phyloP scores from a whole-genome alignment of 1,284 basidiomycete genomes.

The Ustilago vetiveriae region DNA sequence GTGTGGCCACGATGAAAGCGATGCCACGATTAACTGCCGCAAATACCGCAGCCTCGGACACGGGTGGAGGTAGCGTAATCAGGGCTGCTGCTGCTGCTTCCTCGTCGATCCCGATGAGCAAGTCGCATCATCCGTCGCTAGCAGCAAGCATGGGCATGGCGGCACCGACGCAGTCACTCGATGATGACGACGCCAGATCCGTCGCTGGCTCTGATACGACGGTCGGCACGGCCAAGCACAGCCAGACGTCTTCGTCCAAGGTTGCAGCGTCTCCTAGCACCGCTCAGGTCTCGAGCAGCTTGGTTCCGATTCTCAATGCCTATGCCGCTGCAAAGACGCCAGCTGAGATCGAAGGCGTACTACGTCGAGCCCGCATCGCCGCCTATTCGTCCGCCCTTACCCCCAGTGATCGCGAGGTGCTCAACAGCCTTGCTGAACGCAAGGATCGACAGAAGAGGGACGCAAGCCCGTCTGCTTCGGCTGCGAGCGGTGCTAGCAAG shows the following conservation, averaged over 20 bases:
- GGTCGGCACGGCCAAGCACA: constrained; percentile 18
- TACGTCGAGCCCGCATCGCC: constrained; percentile 55
- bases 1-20: constrained; percentile 42
- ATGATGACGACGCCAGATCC: constrained; percentile 41
- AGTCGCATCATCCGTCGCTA: constrained; percentile 52
- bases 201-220: constrained; percentile 39
- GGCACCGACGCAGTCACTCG: constrained; percentile 6
- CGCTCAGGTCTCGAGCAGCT: constrained; percentile 33
- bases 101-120: constrained; percentile 44
- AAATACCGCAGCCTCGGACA: constrained; percentile 13
- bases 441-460: constrained; percentile 42
- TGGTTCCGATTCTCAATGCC: constrained; percentile 58
- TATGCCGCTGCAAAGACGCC: constrained; percentile 63
- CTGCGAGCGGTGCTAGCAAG: constrained; percentile 2
- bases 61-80: constrained; percentile 18
- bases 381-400: constrained; percentile 53
- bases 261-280: constrained; percentile 27
- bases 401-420: constrained; percentile 53
- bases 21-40: constrained; percentile 10
- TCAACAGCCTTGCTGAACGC: constrained; percentile 45
- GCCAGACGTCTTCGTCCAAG: constrained; percentile 18
- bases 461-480: constrained; percentile 8
- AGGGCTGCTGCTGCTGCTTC: constrained; percentile 29
- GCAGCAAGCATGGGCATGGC: constrained; percentile 59
- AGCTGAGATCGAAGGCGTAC: constrained; percentile 56